A percentile compares a stretch with the other conserved stretches of the same genome.
These are phyloP conservation scores for Naematelia encephala DNA, from an alignment of 768 basidiomycete genomes.

Conservation along the genomic window DNA sequence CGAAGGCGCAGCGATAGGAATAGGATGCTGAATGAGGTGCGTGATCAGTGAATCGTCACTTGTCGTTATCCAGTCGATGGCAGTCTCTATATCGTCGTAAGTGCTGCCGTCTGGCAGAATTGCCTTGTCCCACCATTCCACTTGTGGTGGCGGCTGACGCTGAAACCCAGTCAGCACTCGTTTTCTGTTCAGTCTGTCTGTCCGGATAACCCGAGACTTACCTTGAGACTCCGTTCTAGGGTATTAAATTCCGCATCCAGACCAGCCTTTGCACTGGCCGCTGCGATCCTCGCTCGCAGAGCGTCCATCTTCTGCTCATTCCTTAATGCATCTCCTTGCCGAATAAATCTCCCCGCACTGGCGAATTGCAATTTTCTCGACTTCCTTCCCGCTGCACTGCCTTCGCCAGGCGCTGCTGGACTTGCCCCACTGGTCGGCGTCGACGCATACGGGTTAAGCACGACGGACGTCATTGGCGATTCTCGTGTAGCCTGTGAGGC, in stretches of 20 bases:
- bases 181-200: neutral
- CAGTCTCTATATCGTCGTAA: slow-evolving; percentile 66
- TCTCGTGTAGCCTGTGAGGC: slow-evolving; percentile 49
- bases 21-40: slow-evolving; percentile 92
- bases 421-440: slow-evolving; percentile 26
- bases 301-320: slow-evolving; percentile 74
- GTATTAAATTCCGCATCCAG: slow-evolving; percentile 89
- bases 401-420: slow-evolving; percentile 23
- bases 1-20: slow-evolving; percentile 84
- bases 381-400: slow-evolving; percentile 36
- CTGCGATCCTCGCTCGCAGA: slow-evolving; percentile 87
- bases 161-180: slow-evolving; percentile 42
- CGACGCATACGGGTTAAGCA: slow-evolving; percentile 73
- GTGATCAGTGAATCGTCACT: slow-evolving; percentile 68
- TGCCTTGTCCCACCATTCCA: slow-evolving; percentile 97
- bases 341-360: slow-evolving; percentile 76
- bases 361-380: slow-evolving; percentile 69
- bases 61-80: slow-evolving; percentile 63
- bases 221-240: slow-evolving; percentile 83
- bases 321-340: slow-evolving; percentile 54
- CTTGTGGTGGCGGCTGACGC: slow-evolving; percentile 79
- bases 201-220: slow-evolving; percentile 52
- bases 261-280: slow-evolving; percentile 87
- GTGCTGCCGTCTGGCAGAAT: slow-evolving; percentile 68
- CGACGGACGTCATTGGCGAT: slow-evolving; percentile 58